Evolutionary conservation across 805 yeast species (phyloP).

Genomic region (Candida adriatica): DNA sequence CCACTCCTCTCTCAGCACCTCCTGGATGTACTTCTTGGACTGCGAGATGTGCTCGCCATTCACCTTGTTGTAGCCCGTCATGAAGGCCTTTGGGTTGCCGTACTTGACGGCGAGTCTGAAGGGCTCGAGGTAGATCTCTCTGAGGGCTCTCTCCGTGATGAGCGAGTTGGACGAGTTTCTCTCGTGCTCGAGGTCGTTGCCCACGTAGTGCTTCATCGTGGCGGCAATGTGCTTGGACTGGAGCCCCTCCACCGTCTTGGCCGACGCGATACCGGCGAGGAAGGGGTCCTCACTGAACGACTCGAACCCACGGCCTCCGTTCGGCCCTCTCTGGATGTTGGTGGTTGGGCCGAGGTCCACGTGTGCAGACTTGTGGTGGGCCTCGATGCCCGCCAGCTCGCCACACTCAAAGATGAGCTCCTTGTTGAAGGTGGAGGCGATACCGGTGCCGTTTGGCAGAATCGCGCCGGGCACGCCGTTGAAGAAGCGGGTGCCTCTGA

Average conservation of each 20-base stretch:
- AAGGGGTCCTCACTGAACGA: constrained; percentile 57
- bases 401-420: constrained; percentile 45
- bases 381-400: constrained; percentile 45
- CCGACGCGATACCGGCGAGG: constrained; percentile 38
- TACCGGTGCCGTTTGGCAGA: constrained; percentile 48
- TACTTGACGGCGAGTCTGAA: constrained; percentile 52
- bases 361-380: constrained; percentile 45
- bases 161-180: constrained; percentile 41
- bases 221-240: constrained; percentile 46
- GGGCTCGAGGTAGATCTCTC: constrained; percentile 59
- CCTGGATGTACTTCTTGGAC: constrained; percentile 33
- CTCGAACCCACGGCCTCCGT: constrained; percentile 60
- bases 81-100: constrained; percentile 45
- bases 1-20: constrained; percentile 51
- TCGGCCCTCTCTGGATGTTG: constrained; percentile 50
- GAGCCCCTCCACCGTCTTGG: constrained; percentile 46
- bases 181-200: constrained; percentile 57
- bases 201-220: constrained; percentile 54
- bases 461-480: constrained; percentile 47
- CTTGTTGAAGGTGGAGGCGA: constrained; percentile 51
- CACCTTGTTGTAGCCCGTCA: constrained; percentile 60
- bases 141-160: constrained; percentile 52
- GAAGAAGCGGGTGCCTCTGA: constrained; percentile 50
- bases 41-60: constrained; percentile 56
- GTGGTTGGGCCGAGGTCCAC: constrained; percentile 43